Conservation (phyloP, 805 yeast genomes). For the Starmerella bombi region DNA sequence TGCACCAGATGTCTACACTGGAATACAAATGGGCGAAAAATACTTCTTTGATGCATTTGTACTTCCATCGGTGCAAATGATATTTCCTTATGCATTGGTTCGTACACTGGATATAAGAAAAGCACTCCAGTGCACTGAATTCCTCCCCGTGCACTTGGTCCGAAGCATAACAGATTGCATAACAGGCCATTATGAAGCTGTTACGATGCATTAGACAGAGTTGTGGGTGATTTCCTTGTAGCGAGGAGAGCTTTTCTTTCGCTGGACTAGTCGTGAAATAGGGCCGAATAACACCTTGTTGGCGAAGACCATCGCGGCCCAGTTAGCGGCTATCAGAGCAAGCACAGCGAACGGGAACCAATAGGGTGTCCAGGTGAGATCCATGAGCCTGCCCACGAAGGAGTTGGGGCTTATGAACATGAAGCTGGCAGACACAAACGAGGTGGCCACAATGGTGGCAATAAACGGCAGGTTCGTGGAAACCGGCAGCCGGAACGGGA, state of each 20-base stretch:
- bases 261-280: conserved; percentile 20
- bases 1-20: too few species aligned
- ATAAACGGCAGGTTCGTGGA: conserved; percentile 56
- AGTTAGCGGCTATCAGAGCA: conserved; percentile 37
- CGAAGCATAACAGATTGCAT: too few species aligned
- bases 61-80: too few species aligned
- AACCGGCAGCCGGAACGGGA: conserved; percentile 79
- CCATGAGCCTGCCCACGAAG: conserved; percentile 55
- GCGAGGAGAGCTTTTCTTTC: conserved; percentile 25
- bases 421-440: conserved; percentile 38
- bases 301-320: conserved; percentile 35
- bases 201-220: too few species aligned
- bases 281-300: conserved; percentile 34
- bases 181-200: too few species aligned
- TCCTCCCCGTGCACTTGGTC: too few species aligned
- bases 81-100: too few species aligned
- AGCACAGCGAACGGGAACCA: conserved; percentile 34
- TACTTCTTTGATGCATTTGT: too few species aligned
- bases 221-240: too few species aligned
- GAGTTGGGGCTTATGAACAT: conserved; percentile 41
- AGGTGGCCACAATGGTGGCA: conserved; percentile 40
- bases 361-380: conserved; percentile 48
- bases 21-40: too few species aligned
- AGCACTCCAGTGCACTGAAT: too few species aligned
- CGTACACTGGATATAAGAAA: too few species aligned